phyloP scores from a whole-genome alignment of 2,329 filamentous ascomycete genomes.

The Talaromyces marneffei region DNA sequence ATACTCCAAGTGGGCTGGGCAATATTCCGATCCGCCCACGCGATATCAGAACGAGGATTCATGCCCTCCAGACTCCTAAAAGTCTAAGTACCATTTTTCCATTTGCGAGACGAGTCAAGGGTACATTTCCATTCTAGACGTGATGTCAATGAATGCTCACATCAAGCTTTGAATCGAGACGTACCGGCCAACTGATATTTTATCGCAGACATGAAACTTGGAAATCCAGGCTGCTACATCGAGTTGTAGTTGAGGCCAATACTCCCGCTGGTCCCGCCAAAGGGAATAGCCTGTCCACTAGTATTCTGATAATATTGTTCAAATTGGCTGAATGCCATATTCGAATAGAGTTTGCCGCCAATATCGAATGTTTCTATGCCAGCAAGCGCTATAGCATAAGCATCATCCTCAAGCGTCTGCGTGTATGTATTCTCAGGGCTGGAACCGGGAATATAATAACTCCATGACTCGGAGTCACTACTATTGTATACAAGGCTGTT shows the following conservation, averaged over 20 bases:
- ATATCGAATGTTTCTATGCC: not conserved
- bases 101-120: not conserved
- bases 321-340: not conserved
- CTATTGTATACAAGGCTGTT: not conserved
- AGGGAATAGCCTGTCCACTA: not conserved
- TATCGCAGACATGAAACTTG: not conserved
- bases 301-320: not conserved
- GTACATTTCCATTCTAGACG: constrained; percentile 2
- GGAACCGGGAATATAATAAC: constrained; percentile 4
- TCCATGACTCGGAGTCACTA: not conserved
- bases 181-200: not conserved
- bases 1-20: not conserved
- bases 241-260: not conserved
- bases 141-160: not conserved
- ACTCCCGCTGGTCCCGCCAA: not conserved
- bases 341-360: not conserved
- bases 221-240: not conserved
- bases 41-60: not conserved
- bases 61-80: not conserved
- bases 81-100: constrained; percentile 1
- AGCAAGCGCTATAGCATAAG: not conserved
- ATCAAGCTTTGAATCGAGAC: not conserved
- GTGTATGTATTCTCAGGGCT: not conserved
- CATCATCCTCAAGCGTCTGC: not conserved
- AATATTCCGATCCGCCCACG: not conserved